Evolutionary conservation across 371 early-diverging fungal species (phyloP), one percentile per base, ranked within the genome.

Genomic region (Mucor lusitanicus): DNA sequence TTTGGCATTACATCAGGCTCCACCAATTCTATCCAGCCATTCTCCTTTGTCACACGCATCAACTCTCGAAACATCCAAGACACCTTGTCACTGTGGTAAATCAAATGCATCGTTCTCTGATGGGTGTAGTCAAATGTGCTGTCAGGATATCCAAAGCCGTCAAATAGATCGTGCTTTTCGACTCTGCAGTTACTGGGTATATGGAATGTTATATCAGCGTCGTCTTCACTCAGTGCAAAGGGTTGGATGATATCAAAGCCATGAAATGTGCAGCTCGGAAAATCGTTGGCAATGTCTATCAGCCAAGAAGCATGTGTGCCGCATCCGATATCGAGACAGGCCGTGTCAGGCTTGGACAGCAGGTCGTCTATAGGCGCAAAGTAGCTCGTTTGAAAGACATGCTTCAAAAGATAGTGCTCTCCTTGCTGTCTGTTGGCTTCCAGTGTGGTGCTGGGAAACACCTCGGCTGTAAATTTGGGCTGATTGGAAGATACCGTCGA

Each of bases 11-110:
- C 25, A 7, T 69, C 67, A 27, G 48, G 44, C 57, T 80, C 81
- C 1, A 81, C 55, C 5, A 82, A 25, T 61, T 82, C 82, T 12
- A 82, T 28, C 69, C 67, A 77, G 2, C 82, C 79, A 56, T 72
- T 71, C 11, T 74, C 76, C 50, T 79, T 82, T 25, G 70, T 61
- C 13, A 79, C 44, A 30, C 81, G 71, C 25, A 67, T 57, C 9
- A 78, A 11, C 58, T 76, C 75, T 4, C 58, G 32, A 53, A 78
- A 33, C 27, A 78, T 53, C 27, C 44, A 68, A n/a, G 54, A 15
- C 1, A 78, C 35, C 37, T 74, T 74, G 30, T 75, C 73, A 6
- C 32, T 37, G 5, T 61, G 63, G 54, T 77, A 79, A 13, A 65
- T 59, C 21, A 40, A 25, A 17, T 66, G 67, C 77, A 79, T 74